Evolutionary conservation across 108 stramenopile genomes (phyloP), one percentile per base, ranked within the genome.

Genomic region (Parietichytrium sp.): DNA sequence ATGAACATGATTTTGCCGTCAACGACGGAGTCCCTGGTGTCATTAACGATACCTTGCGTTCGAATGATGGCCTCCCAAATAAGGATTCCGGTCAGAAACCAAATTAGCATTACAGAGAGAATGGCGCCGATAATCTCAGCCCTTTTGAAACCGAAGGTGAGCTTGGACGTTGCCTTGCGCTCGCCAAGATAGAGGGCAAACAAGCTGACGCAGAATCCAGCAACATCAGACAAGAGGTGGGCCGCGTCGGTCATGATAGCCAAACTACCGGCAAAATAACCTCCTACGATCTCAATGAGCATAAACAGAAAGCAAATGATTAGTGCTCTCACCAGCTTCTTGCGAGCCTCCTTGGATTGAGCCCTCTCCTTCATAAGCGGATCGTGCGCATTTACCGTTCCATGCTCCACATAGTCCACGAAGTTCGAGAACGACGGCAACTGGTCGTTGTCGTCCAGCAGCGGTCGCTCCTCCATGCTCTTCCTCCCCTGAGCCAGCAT

Each of bases 91-190:
- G 90, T 92, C 49, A 96, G 88, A 30, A 96, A 80, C 3, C 87
- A 90, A 54, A 98, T 88, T 51, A 91, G 81, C n/a, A 85, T 82
- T 89, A 96, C 94, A 36, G 88, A 91, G 54, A 94, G 91, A 10
- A 96, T 55, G 2, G 97, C 97, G 6, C 94, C 94, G 7, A 98
- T 80, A 12, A 93, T 92, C 83, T 98, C 97, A n/a, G 92, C 93
- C 29, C 97, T 85, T 55, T 92, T 91, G 47, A 93, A 88, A 23
- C 97, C 97, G 87, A 89, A 98, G 26, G 95, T 96, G 48, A 93
- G 87, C 38, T 87, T 83, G 47, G 81, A 86, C n/a, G 93, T 92
- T 7, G 94, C 87, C 16, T 95, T 95, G 51, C 91, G 80, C 47
- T 83, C 81, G 23, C 93, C 92, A 52, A 96, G 83, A 82, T 95